phyloP scores from a whole-genome alignment of 1,139 yeast species.

The Zhuliangozyma parablackwelliae region DNA sequence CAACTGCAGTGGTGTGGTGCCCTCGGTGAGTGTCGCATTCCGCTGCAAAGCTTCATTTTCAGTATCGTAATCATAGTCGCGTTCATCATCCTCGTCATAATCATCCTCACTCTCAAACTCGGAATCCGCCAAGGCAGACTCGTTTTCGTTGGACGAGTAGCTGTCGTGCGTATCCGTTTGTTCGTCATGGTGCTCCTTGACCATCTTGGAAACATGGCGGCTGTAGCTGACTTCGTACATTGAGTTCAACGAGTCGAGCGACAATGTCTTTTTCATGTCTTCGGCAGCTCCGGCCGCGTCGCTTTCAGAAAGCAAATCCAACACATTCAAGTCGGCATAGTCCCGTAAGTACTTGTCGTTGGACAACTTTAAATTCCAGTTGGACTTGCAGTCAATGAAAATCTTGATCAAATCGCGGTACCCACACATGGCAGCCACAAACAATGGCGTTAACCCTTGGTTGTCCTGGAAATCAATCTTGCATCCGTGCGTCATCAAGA shows the following conservation, averaged over 20 bases:
- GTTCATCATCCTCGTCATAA: conserved; percentile 24
- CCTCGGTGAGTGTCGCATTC: too few species aligned
- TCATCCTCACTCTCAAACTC: conserved; percentile 33
- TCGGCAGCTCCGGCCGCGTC: conserved; percentile 11
- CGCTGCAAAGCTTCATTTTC: conserved; percentile 11
- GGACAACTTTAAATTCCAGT: conserved; percentile 50
- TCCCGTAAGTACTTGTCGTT: conserved; percentile 53
- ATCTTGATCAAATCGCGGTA: conserved; percentile 56
- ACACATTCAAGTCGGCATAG: conserved; percentile 61
- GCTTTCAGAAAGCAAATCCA: conserved; percentile 41
- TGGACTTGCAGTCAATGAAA: conserved; percentile 62
- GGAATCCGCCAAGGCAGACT: conserved; percentile 43
- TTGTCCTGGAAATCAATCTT: conserved; percentile 69
- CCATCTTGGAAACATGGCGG: conserved; percentile 42
- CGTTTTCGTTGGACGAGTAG: conserved; percentile 17
- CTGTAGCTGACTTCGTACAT: conserved; percentile 38
- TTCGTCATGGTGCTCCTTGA: conserved; percentile 12
- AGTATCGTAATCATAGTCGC: conserved; percentile 19
- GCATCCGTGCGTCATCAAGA: conserved; percentile 74
- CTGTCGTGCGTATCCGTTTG: neutral
- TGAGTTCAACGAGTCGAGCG: conserved; percentile 39
- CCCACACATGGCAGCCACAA: conserved; percentile 78
- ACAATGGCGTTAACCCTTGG: conserved; percentile 83
- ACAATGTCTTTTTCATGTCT: conserved; percentile 22
- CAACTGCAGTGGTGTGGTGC: too few species aligned